Base-by-base conservation (phyloP, 176 grass and related monocot species). In the Carex myosuroides region DNA sequence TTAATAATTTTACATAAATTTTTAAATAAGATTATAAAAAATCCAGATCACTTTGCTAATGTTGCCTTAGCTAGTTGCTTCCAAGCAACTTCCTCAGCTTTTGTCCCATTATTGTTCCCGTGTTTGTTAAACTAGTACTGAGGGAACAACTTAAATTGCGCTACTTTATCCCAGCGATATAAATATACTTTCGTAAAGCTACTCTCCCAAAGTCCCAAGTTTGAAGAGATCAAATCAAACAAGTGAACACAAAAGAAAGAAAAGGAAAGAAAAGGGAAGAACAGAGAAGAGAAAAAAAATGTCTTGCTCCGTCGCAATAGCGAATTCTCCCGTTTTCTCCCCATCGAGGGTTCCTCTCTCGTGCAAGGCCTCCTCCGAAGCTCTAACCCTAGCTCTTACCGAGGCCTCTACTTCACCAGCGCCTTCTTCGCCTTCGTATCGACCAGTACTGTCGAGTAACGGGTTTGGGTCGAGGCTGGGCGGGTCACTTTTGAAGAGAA, bases 241-340 rank as follows among this genome's bases (percentile, higher is more conserved):
- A 46, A 74, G 62, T 59, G 64, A 37, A 56, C 10, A 80, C 13
- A 50, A 44, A 44, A 8, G 72, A 79, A 70, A 39, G 37, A 41
- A 82, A 64, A 63, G 17, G 13, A 50, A 66, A 84, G 70, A 68
- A 35, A 35, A 81, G 26, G 1, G 26, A 30, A 42, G 26, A 41
- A 14, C 22, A 9, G 84, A 60, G 18, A 54, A 69, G 24, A 39
- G 58, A 13, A 18, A 16, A 37, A 66, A 24, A 37, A 99, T 99
- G 97, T 88, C 97, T 35, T 98, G 96, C 86, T 87, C 93, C 22
- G 88, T 99, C n/a, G 91, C 90, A 10, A 92, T 99, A 74, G 91
- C 93, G 30, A 99, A 84, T 84, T 94, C 97, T 48, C 97, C 97
- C 53, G 91, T 91, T 6, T 99, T 99, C 91, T 99, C 97, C 0